Evolutionary conservation across 352 stramenopile genomes (phyloP).

Genomic region (Globisporangium acanthophoron): DNA sequence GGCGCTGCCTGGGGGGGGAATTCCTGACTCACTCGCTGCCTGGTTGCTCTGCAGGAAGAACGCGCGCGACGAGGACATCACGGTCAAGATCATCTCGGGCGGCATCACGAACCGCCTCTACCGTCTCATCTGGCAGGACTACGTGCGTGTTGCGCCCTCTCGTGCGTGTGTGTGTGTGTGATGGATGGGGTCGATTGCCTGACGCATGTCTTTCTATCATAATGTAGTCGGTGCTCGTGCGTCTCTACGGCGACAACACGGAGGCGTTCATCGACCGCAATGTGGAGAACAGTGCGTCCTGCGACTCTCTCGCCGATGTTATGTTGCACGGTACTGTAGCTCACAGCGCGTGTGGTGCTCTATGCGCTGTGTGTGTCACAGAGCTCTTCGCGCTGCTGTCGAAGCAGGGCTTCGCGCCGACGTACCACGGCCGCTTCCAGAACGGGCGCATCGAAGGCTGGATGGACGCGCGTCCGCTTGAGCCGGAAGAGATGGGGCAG

Average conservation of each 20-base stretch:
- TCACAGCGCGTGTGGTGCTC: constrained; percentile 1
- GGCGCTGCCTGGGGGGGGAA: no score
- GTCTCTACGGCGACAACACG: constrained; percentile 91
- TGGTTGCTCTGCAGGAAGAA: constrained; percentile 25
- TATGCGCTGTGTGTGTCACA: constrained; percentile 13
- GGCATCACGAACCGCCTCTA: constrained; percentile 94
- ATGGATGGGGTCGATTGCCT: neutral
- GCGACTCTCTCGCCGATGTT: neutral
- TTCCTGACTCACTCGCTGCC: neutral
- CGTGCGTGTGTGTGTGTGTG: neutral
- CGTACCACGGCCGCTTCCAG: constrained; percentile 87
- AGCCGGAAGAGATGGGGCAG: constrained; percentile 86
- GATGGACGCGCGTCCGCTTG: constrained; percentile 73
- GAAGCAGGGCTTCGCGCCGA: constrained; percentile 79
- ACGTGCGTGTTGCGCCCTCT: constrained; percentile 19
- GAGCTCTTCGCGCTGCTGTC: constrained; percentile 84
- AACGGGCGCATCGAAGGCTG: constrained; percentile 92
- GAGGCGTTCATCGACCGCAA: constrained; percentile 90
- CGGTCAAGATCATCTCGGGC: constrained; percentile 82
- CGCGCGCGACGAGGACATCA: constrained; percentile 55
- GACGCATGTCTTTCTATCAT: neutral
- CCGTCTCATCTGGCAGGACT: constrained; percentile 64
- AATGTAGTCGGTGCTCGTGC: constrained; percentile 75
- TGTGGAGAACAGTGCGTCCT: constrained; percentile 84
- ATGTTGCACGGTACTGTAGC: neutral